Evolutionary conservation across 805 yeast species (phyloP), one percentile per base, ranked within the genome.

Genomic region (Hermanozyma aechmeae): DNA sequence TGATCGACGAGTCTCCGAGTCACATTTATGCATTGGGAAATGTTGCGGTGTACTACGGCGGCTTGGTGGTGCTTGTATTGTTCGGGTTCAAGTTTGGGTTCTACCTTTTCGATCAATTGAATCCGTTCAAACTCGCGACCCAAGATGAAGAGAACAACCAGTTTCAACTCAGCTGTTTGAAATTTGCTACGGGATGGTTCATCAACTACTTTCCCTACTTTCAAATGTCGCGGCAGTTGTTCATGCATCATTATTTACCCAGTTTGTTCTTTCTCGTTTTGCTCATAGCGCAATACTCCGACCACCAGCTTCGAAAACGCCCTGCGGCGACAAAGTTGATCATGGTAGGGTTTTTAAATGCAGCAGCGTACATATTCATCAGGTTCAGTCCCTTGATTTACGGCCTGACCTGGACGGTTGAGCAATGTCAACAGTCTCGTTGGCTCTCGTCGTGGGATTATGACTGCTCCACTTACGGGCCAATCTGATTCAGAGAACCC

Each of bases 21-120:
- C 57, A 55, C 30, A 57, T 82, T 19, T 79, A 78, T 46, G 62
- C 71, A 16, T 42, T 79, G 11, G 93, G 93, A 5, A 84, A 82
- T 51, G 54, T 70, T 13, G 62, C 70, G 9, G 61, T 72, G 9
- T 79, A 79, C 56, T 70, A 69, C 51, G 34, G 65, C 3, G 64
- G 70, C 3, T 42, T 61, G 10, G 29, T 58, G 3, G 38, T 56
- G 13, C 36, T 71, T 6, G 30, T 54, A 7, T 42, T 65, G 13
- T 38, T 51, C 6, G 25, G 38, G 4, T 16, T 42, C 8, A 43
- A 41, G 25, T 43, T 45, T 15, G 30, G 28, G 2, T 16, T 53
- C 19, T 42, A 50, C 27, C 8, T 45, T 6, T 27, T 59, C 13
- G 39, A 34, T 21, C 38, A 35, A 19, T 27, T 56, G 34, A 61